A percentile compares a stretch with the other conserved stretches of the same genome.
These are phyloP conservation scores for Syzygium jambos DNA, from an alignment of 345 rosid species.

Conservation along the genomic window DNA sequence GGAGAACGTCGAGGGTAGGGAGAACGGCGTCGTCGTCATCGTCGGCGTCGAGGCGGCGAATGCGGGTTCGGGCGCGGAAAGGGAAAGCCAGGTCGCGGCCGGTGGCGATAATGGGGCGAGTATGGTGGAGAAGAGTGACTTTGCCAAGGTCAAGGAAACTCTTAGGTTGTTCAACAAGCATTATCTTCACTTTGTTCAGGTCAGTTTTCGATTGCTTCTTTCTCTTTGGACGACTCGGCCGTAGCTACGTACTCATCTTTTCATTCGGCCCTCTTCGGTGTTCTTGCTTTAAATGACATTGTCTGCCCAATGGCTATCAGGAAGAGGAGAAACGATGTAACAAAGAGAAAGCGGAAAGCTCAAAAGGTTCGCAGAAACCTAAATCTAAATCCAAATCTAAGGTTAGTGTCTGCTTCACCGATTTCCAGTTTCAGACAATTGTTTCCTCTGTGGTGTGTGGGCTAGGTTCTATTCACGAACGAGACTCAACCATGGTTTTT, in stretches of 20 bases:
- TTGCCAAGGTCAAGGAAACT: constrained; percentile 54
- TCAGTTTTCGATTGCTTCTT: constrained; percentile 2
- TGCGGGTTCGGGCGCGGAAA: background rate
- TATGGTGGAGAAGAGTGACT: constrained; percentile 24
- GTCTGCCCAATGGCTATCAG: constrained; percentile 8
- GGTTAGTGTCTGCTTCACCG: background rate
- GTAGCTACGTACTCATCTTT: background rate
- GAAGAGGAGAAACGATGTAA: constrained; percentile 55
- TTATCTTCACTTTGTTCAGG: constrained; percentile 81
- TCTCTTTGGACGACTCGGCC: background rate
- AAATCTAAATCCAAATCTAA: constrained; percentile 8
- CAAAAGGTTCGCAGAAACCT: constrained; percentile 16
- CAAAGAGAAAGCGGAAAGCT: constrained; percentile 6
- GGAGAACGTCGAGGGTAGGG: background rate
- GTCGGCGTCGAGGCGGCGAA: background rate
- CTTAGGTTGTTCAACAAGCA: constrained; percentile 73
- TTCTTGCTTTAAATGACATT: background rate
- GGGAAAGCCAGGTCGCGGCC: background rate
- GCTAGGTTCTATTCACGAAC: background rate
- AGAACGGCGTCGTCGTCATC: background rate
- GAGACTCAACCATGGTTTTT: background rate
- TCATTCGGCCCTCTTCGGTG: background rate
- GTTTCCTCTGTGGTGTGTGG: background rate
- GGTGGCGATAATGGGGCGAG: background rate
- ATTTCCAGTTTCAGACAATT: background rate